phyloP scores from a whole-genome alignment of 805 yeast genomes.

The Wickerhamia fluorescens region DNA sequence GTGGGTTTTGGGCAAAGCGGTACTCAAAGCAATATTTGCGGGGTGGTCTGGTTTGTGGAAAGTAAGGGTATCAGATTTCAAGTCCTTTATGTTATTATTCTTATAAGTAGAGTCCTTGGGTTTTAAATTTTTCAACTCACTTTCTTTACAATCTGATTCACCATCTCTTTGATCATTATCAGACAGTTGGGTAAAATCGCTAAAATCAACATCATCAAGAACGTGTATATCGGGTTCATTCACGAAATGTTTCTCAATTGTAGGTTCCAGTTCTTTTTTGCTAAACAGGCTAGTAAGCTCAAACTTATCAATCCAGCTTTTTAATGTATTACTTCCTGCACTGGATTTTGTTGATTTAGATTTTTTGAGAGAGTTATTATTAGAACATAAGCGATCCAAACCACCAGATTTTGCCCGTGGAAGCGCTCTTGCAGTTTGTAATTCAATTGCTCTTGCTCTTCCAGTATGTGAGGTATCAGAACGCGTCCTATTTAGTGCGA shows the following conservation, averaged over 20 bases:
- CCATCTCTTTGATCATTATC: not conserved
- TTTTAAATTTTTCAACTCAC: too few species aligned
- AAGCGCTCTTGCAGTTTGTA: constrained; percentile 25
- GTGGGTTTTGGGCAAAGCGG: not conserved
- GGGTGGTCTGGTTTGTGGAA: too few species aligned
- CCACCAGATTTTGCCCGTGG: constrained; percentile 33
- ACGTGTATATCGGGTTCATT: too few species aligned
- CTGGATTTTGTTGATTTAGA: constrained; percentile 2
- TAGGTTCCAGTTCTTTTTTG: not conserved
- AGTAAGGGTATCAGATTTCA: too few species aligned
- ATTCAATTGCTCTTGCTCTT: constrained; percentile 11
- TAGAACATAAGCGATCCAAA: too few species aligned
- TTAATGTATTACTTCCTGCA: constrained; percentile 5
- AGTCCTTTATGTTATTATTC: too few species aligned
- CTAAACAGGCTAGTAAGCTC: constrained; percentile 10
- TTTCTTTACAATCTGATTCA: not conserved
- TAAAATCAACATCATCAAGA: too few species aligned
- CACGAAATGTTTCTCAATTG: not conserved
- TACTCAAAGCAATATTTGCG: not conserved
- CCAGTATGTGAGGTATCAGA: constrained; percentile 17
- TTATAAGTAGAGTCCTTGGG: too few species aligned
- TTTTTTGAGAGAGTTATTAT: constrained; percentile 9
- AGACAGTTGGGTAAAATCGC: too few species aligned
- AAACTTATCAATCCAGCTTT: constrained; percentile 27
- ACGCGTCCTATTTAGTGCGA: constrained; percentile 25